Base-by-base conservation (phyloP, 306 rosid genomes). In the Vigna reflexopilosa region DNA sequence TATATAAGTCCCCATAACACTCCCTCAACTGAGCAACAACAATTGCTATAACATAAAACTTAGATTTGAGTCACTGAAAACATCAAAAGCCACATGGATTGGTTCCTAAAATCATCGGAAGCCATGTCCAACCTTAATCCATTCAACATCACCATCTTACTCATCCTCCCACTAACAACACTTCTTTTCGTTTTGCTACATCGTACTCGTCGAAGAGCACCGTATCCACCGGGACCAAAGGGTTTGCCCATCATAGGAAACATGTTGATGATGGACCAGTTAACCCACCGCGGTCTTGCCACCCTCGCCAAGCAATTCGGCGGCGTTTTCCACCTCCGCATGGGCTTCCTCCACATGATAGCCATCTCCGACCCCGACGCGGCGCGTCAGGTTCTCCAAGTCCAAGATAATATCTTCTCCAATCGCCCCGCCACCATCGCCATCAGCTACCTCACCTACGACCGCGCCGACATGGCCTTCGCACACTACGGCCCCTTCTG, bases 401-500 rank as follows among this genome's bases (percentile, higher is more conserved):
- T 82, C 0, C 97, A 93, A 0, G 98, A 93, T 79, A 83, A 86
- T 83, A 84, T 89, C 58, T 94, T 90, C 81, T 90, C 97, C 1
- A 94, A 94, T 63, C 89, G 97, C 0, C 98, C 98, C 0, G 90
- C 98, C 9, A 90, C 91, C 73, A 78, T 91, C 52, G 97, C 98
- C 85, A 90, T 94, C n/a, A 86, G 82, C 73, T 94, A 91, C 80
- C 87, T 94, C 5, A 90, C 98, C 30, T 91, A 94, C 56, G 88
- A 87, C 79, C 93, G 93, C 0, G 97, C 97, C 0, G 98, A 94
- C 90, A 94, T 94, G 98, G 98, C 96, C 0, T 94, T 94, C 4
- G 96, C 98, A 16, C 89, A 91, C 89, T 91, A 94, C 40, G 98
- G 97, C 0, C 97, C 98, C 14, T 94, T 91, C 63, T 94, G 98